A percentile compares a stretch with the other conserved stretches of the same genome.
Evolutionary conservation across 2,329 filamentous ascomycete species (phyloP).

Genomic region (Spiromastix sp.): DNA sequence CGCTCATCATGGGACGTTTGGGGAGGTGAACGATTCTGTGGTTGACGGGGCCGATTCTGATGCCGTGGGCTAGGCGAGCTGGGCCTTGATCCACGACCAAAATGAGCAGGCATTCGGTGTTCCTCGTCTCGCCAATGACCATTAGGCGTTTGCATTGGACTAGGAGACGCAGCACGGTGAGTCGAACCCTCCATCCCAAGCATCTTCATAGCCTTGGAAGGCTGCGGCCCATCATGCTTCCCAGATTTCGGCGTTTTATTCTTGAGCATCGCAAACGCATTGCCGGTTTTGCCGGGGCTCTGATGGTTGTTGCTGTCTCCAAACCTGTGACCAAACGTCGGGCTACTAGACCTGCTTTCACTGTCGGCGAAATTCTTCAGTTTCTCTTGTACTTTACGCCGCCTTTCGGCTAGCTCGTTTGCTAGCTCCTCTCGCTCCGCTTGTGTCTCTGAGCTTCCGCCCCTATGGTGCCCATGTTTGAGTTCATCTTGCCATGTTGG

Average conservation of each 20-base stretch:
- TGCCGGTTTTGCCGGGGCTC: conserved; percentile 24
- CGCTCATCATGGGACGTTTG: too few species aligned
- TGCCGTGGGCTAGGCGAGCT: conserved; percentile 24
- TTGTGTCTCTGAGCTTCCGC: conserved; percentile 38
- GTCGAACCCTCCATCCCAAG: conserved; percentile 25
- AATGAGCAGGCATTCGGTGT: conserved; percentile 19
- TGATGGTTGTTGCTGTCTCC: conserved; percentile 23
- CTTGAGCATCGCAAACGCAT: conserved; percentile 36
- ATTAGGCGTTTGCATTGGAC: conserved; percentile 23
- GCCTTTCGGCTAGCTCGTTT: conserved; percentile 38
- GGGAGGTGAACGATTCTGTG: too few species aligned
- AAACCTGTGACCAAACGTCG: conserved; percentile 26
- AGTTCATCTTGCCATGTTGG: conserved; percentile 44
- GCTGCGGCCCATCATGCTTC: conserved; percentile 20
- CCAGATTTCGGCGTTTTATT: conserved; percentile 28
- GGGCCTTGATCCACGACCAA: conserved; percentile 27
- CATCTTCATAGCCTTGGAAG: conserved; percentile 30
- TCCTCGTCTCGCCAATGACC: conserved; percentile 30
- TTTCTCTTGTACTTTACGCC: conserved; percentile 38
- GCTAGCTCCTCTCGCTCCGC: conserved; percentile 39
- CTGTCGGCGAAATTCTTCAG: conserved; percentile 32
- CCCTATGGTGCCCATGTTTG: conserved; percentile 29
- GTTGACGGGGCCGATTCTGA: conserved; percentile 7
- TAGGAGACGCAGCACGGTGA: conserved; percentile 25
- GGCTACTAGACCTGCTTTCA: conserved; percentile 35